phyloP scores from a whole-genome alignment of 805 yeast species.

The Cyberlindnera nakhonratchasimensis region DNA sequence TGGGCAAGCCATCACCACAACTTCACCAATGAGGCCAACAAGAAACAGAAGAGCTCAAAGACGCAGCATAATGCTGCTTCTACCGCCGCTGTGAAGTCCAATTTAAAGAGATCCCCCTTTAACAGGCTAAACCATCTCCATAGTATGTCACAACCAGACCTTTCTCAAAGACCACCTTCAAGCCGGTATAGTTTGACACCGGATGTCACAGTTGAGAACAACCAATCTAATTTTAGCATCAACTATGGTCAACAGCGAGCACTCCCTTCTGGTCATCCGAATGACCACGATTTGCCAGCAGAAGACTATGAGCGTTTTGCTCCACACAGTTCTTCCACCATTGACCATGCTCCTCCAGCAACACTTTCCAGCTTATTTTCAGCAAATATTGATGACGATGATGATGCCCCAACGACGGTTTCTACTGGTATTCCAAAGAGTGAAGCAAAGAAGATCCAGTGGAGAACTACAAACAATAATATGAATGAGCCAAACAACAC shows the following conservation, averaged over 20 bases:
- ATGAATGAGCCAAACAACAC: slow-evolving; percentile 5
- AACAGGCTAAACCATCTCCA: neutral
- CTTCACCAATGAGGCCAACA: neutral
- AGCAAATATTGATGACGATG: neutral
- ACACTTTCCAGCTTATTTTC: slow-evolving; percentile 8
- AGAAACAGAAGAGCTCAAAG: neutral
- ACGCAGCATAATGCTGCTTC: too few species aligned
- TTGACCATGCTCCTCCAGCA: neutral
- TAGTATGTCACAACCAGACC: slow-evolving; percentile 2
- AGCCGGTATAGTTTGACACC: slow-evolving; percentile 28
- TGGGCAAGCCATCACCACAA: slow-evolving; percentile 4
- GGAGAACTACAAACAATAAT: neutral
- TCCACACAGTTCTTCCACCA: neutral
- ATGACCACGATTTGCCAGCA: neutral
- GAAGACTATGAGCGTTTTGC: too few species aligned
- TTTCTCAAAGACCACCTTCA: slow-evolving; percentile 15
- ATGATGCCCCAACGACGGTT: slow-evolving; percentile 2
- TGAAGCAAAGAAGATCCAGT: neutral
- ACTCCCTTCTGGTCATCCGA: neutral
- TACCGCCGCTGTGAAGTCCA: too few species aligned
- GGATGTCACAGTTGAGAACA: slow-evolving; percentile 13
- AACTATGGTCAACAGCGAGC: neutral
- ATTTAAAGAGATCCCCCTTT: slow-evolving; percentile 1
- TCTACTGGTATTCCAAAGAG: neutral
- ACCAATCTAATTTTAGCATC: neutral